Conservation (phyloP, 371 early-diverging fungal genomes). For the Apophysomyces elegans region DNA sequence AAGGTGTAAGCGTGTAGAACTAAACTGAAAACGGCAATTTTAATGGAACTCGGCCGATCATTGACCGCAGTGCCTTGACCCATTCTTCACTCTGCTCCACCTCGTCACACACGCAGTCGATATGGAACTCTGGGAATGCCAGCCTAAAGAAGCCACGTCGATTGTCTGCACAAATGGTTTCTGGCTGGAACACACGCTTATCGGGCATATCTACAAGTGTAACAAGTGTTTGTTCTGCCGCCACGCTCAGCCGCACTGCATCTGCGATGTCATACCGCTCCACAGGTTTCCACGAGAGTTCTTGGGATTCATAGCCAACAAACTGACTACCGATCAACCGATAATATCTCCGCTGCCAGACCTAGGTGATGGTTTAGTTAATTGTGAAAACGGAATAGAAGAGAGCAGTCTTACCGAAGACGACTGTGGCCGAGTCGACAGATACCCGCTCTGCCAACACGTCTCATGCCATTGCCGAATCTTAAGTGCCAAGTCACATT, state of each 20-base stretch:
- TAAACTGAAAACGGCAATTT: slow-evolving; percentile 6
- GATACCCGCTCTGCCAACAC: slow-evolving; percentile 38
- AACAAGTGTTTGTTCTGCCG: slow-evolving; percentile 46
- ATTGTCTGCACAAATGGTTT: slow-evolving; percentile 33
- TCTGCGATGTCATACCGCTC: slow-evolving; percentile 47
- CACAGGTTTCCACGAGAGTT: slow-evolving; percentile 23
- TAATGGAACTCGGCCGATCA: slow-evolving; percentile 51
- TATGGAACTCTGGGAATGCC: slow-evolving; percentile 38
- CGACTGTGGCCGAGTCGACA: slow-evolving; percentile 37
- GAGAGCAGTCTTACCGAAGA: slow-evolving; percentile 28
- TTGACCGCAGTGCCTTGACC: slow-evolving; percentile 47
- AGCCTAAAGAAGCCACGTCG: slow-evolving; percentile 47
- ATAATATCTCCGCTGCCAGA: slow-evolving; percentile 46
- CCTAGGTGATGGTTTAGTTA: slow-evolving; percentile 19
- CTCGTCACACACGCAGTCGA: slow-evolving; percentile 48
- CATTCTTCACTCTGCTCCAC: slow-evolving; percentile 48
- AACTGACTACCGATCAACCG: slow-evolving; percentile 44
- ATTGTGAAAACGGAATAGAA: slow-evolving; percentile 9
- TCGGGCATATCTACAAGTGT: slow-evolving; percentile 36
- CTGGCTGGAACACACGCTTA: slow-evolving; percentile 27
- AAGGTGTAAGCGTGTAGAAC: not conserved
- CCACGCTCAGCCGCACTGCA: slow-evolving; percentile 40
- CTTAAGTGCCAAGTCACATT: slow-evolving; percentile 21
- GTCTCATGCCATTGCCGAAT: slow-evolving; percentile 25
- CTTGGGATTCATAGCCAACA: slow-evolving; percentile 31